These are phyloP conservation scores for Dipodascopsis uninucleata DNA, from an alignment of 805 yeast genomes.

Conservation along the genomic window DNA sequence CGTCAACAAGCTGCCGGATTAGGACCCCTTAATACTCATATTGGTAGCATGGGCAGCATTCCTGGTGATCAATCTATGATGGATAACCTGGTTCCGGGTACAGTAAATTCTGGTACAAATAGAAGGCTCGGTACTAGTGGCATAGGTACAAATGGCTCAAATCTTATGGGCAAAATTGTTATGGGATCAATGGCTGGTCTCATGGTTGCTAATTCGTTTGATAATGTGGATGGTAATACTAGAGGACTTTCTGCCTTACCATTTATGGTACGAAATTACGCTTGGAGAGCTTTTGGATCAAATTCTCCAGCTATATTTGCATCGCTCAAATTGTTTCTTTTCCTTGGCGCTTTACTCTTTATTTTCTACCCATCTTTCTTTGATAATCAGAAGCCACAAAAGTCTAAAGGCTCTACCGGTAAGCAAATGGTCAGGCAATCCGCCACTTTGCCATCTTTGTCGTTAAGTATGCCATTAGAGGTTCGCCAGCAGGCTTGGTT, in stretches of 20 bases:
- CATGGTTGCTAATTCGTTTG: slow-evolving; percentile 32
- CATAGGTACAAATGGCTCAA: slow-evolving; percentile 1
- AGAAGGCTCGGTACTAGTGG: neutral
- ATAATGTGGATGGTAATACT: slow-evolving; percentile 25
- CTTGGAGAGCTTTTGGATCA: slow-evolving; percentile 15
- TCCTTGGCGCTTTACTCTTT: slow-evolving; percentile 33
- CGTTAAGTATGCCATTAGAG: slow-evolving; percentile 21
- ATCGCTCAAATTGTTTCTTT: slow-evolving; percentile 29
- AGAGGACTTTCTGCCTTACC: slow-evolving; percentile 37
- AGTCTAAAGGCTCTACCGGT: slow-evolving; percentile 4
- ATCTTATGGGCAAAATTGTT: slow-evolving; percentile 33
- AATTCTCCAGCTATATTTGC: slow-evolving; percentile 21
- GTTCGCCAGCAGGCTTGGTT: slow-evolving; percentile 32
- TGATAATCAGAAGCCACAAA: slow-evolving; percentile 3
- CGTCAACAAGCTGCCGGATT: slow-evolving; percentile 20
- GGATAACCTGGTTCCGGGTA: neutral
- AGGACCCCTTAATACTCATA: too few relatives aligned
- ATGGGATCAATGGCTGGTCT: slow-evolving; percentile 40
- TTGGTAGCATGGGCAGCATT: slow-evolving; percentile 5
- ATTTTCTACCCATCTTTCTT: slow-evolving; percentile 32
- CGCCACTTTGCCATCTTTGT: slow-evolving; percentile 5
- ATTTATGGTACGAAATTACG: slow-evolving; percentile 15
- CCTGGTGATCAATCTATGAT: neutral
- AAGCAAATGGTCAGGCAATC: too few relatives aligned
- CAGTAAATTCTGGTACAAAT: neutral